Evolutionary conservation across 345 rosid genomes (phyloP).

Genomic region (Erysimum cheiranthoides): DNA sequence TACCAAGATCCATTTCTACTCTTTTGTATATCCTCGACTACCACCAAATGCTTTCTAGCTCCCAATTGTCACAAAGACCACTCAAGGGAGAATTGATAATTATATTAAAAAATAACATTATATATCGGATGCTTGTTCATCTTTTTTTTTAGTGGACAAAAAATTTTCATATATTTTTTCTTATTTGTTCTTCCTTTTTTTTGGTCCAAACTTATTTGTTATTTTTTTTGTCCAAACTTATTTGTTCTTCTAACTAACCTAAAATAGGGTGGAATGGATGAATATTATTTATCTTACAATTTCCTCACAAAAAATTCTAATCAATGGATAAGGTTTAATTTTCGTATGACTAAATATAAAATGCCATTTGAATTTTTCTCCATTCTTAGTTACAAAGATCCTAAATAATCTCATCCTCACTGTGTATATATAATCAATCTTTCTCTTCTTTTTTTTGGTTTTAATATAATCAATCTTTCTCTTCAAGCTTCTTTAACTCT

Average conservation of each 20-base stretch:
- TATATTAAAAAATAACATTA: too few relatives aligned
- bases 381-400: constrained; percentile 37
- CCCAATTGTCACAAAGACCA: neutral
- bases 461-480: neutral
- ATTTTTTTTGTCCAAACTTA: too few relatives aligned
- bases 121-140: too few relatives aligned
- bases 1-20: too few relatives aligned
- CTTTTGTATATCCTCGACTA: too few relatives aligned
- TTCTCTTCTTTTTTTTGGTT: neutral
- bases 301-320: too few relatives aligned
- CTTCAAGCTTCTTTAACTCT: neutral
- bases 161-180: neutral
- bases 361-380: constrained; percentile 35
- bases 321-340: constrained; percentile 19
- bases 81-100: too few relatives aligned
- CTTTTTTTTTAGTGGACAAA: neutral
- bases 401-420: constrained; percentile 34
- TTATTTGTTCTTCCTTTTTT: too few relatives aligned
- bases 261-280: neutral
- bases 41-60: too few relatives aligned
- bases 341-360: constrained; percentile 31
- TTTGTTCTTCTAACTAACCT: neutral
- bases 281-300: too few relatives aligned
- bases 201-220: too few relatives aligned
- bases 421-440: constrained; percentile 20